phyloP scores from a whole-genome alignment of 164 flowering plant genomes.

The Liquidambar formosana region DNA sequence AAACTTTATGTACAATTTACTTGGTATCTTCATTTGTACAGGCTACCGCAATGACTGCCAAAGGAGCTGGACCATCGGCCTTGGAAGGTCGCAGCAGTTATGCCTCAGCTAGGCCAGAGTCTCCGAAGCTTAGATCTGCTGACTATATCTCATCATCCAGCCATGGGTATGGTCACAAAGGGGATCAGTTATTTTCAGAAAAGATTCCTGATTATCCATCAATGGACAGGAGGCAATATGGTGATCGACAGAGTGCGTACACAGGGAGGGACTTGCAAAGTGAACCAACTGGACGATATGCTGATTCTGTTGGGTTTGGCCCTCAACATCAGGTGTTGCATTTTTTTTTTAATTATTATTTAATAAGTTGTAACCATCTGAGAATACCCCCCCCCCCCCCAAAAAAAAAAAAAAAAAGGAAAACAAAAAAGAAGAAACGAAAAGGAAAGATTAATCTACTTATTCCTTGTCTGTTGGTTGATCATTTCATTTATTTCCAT shows the following conservation, averaged over 20 bases:
- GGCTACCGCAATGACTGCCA: conserved; percentile 51
- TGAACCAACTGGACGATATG: conserved; percentile 61
- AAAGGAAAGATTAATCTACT: neutral
- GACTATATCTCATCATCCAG: conserved; percentile 66
- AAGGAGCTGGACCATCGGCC: conserved; percentile 50
- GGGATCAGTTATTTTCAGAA: conserved; percentile 55
- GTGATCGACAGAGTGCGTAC: conserved; percentile 65
- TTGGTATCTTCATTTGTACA: conserved; percentile 16
- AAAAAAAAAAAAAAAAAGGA: neutral
- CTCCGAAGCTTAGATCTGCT: conserved; percentile 61
- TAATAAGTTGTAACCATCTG: too few relatives aligned
- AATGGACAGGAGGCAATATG: conserved; percentile 64
- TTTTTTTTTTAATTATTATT: neutral
- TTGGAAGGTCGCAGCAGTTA: conserved; percentile 73
- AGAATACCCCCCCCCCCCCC: neutral
- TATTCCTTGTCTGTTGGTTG: too few relatives aligned
- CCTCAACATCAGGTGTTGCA: conserved; percentile 67
- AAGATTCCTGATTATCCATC: conserved; percentile 69
- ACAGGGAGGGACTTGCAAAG: conserved; percentile 59
- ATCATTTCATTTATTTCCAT: too few relatives aligned
- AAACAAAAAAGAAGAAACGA: neutral
- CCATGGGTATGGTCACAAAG: conserved; percentile 68
- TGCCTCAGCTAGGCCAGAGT: conserved; percentile 51
- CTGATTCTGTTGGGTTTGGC: conserved; percentile 64
- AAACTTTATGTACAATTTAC: too few relatives aligned